Percentiles rank a stretch among this genome's conserved stretches.
These are phyloP conservation scores for Balakata baccata DNA, from an alignment of 345 rosid species.

Conservation along the genomic window DNA sequence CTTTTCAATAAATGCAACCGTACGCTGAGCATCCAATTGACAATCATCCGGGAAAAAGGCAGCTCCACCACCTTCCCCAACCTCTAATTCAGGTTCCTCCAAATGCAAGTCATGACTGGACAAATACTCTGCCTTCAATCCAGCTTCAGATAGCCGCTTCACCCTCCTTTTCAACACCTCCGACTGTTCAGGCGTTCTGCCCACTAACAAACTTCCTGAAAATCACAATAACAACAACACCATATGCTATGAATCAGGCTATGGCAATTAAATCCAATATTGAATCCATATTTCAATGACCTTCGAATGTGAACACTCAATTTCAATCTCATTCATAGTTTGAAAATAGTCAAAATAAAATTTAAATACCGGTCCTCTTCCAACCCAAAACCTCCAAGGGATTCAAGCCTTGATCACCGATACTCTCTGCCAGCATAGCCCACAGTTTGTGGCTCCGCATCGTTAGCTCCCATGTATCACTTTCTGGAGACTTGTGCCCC, in stretches of 20 bases:
- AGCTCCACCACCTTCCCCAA: slow-evolving; percentile 60
- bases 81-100: slow-evolving; percentile 57
- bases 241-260: neutral
- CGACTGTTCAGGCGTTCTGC: slow-evolving; percentile 55
- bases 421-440: slow-evolving; percentile 52
- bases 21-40: slow-evolving; percentile 73
- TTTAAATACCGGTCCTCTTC: slow-evolving; percentile 61
- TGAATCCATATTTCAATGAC: neutral
- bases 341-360: neutral
- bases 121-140: slow-evolving; percentile 62
- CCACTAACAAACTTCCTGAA: slow-evolving; percentile 76
- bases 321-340: neutral
- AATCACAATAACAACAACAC: slow-evolving; percentile 12
- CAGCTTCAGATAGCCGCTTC: slow-evolving; percentile 59
- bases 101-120: slow-evolving; percentile 48
- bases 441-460: slow-evolving; percentile 68
- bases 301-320: neutral
- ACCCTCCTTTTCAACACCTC: slow-evolving; percentile 53
- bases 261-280: neutral
- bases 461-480: slow-evolving; percentile 62
- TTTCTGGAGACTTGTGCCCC: slow-evolving; percentile 58
- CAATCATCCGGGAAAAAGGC: slow-evolving; percentile 74
- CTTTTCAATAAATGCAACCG: slow-evolving; percentile 71
- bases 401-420: slow-evolving; percentile 52
- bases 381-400: slow-evolving; percentile 71